A percentile compares a stretch with the other conserved stretches of the same genome.
phyloP scores from a whole-genome alignment of 257 asterid species.

The Salvia hispanica region DNA sequence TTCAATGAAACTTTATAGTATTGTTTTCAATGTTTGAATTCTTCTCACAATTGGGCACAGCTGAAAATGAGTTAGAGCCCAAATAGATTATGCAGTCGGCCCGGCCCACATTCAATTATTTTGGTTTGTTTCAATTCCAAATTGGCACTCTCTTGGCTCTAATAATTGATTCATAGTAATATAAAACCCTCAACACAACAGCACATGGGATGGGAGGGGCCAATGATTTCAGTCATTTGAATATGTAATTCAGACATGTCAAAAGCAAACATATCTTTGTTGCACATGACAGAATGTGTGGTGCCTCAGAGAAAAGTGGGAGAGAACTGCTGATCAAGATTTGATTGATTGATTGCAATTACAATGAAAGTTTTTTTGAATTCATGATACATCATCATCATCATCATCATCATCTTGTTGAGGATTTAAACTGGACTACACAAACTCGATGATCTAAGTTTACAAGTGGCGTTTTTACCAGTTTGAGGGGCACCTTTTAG shows the following conservation, averaged over 20 bases:
- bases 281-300: not conserved
- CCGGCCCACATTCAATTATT: not conserved
- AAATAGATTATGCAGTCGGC: not conserved
- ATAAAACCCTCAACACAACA: not conserved
- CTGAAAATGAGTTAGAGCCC: not conserved
- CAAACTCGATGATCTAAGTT: conserved; percentile 25
- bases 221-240: conserved; percentile 2
- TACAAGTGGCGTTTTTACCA: conserved; percentile 37
- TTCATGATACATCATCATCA: conserved; percentile 39
- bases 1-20: too few species aligned
- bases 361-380: conserved; percentile 15
- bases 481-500: conserved; percentile 27
- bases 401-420: conserved; percentile 8
- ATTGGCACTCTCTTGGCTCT: not conserved
- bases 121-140: not conserved
- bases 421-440: conserved; percentile 31
- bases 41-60: too few species aligned
- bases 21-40: too few species aligned
- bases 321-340: conserved; percentile 16
- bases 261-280: not conserved
- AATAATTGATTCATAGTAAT: too few species aligned
- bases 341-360: conserved; percentile 30
- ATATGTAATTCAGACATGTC: conserved; percentile 28
- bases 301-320: not conserved
- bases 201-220: conserved; percentile 26